A percentile compares a stretch with the other conserved stretches of the same genome.
phyloP scores from a whole-genome alignment of 2,329 filamentous ascomycete species.

The Hypoxylon sp. region DNA sequence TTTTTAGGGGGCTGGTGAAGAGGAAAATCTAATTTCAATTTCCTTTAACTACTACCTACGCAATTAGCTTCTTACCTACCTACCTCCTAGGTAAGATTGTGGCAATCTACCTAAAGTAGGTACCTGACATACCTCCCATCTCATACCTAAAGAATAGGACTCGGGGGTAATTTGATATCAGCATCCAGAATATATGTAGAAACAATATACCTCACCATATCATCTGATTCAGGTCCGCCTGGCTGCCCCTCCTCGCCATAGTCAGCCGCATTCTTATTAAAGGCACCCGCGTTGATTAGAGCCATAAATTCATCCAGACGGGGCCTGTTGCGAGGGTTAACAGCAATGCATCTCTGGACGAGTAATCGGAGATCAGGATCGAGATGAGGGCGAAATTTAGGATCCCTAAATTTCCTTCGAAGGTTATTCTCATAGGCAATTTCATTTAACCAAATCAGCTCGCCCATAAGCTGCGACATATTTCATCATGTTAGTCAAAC shows the following conservation, averaged over 20 bases:
- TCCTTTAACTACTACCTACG: neutral
- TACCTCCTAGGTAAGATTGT: neutral
- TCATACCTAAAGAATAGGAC: neutral
- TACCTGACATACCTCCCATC: too few species aligned
- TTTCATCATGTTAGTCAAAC: neutral
- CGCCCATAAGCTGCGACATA: neutral
- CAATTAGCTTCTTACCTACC: neutral
- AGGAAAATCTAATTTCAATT: slow-evolving; percentile 73
- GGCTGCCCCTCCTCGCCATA: slow-evolving; percentile 8
- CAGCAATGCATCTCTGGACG: neutral
- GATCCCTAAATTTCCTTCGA: neutral
- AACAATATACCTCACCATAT: neutral
- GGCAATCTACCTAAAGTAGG: neutral
- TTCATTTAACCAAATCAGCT: neutral
- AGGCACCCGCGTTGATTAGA: neutral
- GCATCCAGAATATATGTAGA: slow-evolving; percentile 11
- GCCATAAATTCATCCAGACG: neutral
- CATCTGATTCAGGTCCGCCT: slow-evolving; percentile 8
- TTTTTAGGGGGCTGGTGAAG: slow-evolving; percentile 89
- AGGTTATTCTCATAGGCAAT: too few species aligned
- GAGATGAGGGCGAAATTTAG: neutral
- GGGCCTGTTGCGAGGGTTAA: slow-evolving; percentile 5
- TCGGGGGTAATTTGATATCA: neutral
- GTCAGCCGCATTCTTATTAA: neutral
- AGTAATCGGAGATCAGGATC: slow-evolving; percentile 7